phyloP scores from a whole-genome alignment of 2,329 filamentous ascomycete genomes.

The Zopfia rhizophila region DNA sequence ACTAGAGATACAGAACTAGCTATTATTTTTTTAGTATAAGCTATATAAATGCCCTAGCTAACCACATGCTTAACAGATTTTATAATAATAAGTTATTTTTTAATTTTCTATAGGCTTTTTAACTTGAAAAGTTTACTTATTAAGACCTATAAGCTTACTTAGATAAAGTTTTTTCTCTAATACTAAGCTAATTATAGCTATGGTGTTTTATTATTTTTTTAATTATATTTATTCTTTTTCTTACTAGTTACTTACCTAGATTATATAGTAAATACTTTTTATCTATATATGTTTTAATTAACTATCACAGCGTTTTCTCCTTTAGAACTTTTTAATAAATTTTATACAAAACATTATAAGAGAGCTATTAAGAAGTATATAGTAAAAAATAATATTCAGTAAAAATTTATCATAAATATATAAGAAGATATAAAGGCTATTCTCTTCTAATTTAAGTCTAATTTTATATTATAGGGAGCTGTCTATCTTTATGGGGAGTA shows the following conservation, averaged over 20 bases:
- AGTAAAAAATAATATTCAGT: constrained; percentile 8
- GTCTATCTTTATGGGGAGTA: constrained; percentile 3
- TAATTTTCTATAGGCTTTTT: constrained; percentile 25
- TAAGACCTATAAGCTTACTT: constrained; percentile 30
- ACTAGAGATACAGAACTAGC: constrained; percentile 3
- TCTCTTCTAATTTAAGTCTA: not conserved
- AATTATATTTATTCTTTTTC: constrained; percentile 33
- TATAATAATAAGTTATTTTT: constrained; percentile 16
- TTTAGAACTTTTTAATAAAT: constrained; percentile 14
- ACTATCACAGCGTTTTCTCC: constrained; percentile 16
- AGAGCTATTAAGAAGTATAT: constrained; percentile 17
- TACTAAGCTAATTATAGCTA: constrained; percentile 34
- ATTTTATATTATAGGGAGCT: constrained; percentile 10
- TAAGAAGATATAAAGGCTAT: constrained; percentile 1
- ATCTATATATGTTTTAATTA: constrained; percentile 1
- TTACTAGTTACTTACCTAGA: constrained; percentile 34
- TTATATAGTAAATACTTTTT: constrained; percentile 28
- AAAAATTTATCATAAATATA: constrained; percentile 13
- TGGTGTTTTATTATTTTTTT: constrained; percentile 33
- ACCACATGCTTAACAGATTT: constrained; percentile 20
- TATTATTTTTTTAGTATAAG: constrained; percentile 18
- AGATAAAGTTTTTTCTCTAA: constrained; percentile 26
- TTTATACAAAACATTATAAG: constrained; percentile 16
- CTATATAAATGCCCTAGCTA: constrained; percentile 25
- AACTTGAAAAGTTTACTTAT: constrained; percentile 25